Evolutionary conservation across 2,329 filamentous ascomycete species (phyloP).

Genomic region (Ampelomyces quisqualis): DNA sequence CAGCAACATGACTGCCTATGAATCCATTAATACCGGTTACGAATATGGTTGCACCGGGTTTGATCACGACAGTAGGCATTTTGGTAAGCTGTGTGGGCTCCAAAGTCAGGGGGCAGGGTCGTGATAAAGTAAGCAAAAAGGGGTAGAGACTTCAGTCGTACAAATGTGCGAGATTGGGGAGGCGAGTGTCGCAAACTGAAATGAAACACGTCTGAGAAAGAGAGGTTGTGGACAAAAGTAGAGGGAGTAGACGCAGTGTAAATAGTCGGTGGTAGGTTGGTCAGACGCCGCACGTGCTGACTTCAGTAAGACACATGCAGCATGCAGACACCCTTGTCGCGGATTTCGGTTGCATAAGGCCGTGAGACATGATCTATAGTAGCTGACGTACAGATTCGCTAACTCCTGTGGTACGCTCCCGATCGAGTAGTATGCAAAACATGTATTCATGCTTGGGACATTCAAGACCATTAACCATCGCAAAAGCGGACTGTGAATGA

Average conservation of each 20-base stretch:
- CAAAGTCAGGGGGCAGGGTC: slow-evolving; percentile 14
- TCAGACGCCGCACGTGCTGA: slow-evolving; percentile 2
- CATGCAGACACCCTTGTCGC: no score
- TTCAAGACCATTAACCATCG: no score
- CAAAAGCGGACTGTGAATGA: no score
- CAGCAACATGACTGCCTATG: slow-evolving; percentile 36
- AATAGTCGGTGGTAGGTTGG: slow-evolving; percentile 4
- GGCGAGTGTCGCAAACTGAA: background rate
- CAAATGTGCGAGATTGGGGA: slow-evolving; percentile 1
- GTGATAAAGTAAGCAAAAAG: slow-evolving; percentile 14
- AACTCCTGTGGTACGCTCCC: no score
- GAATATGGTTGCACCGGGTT: slow-evolving; percentile 32
- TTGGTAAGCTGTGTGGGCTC: slow-evolving; percentile 6
- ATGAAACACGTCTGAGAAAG: background rate
- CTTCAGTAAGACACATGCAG: slow-evolving; percentile 7
- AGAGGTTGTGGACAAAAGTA: background rate
- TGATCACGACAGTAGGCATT: slow-evolving; percentile 21
- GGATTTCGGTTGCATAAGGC: no score
- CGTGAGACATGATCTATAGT: no score
- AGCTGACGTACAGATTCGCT: no score
- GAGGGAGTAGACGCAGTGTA: background rate
- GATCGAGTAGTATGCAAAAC: no score
- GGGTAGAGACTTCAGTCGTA: slow-evolving; percentile 3
- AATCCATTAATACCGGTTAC: slow-evolving; percentile 43
- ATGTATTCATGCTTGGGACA: no score